A percentile compares a stretch with the other conserved stretches of the same genome.
Conservation (phyloP, 306 rosid species). For the Vigna radiata region DNA sequence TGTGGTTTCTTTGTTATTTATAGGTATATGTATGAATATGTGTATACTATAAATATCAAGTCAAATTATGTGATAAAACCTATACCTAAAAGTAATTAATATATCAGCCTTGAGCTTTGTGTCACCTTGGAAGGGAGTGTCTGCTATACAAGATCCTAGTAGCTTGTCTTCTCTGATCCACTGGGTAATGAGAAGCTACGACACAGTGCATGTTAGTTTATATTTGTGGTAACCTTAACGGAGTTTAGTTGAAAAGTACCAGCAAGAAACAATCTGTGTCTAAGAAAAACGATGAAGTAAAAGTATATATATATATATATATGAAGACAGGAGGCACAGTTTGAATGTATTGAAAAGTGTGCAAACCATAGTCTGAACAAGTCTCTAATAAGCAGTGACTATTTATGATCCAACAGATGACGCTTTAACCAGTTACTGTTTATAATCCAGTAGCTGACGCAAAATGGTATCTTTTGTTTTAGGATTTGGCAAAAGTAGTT, state of each 20-base stretch:
- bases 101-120: conserved; percentile 14
- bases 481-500: conserved; percentile 17
- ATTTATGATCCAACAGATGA: neutral
- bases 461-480: conserved; percentile 7
- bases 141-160: neutral
- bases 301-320: neutral
- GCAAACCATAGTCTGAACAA: neutral
- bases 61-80: neutral
- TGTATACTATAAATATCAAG: conserved; percentile 6
- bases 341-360: conserved; percentile 1
- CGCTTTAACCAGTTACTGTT: neutral
- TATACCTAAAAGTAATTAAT: neutral
- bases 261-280: neutral
- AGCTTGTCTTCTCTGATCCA: neutral
- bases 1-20: neutral
- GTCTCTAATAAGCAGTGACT: neutral
- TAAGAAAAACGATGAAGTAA: neutral
- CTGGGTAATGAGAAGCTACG: neutral
- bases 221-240: neutral
- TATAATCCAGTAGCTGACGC: neutral
- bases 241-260: neutral
- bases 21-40: neutral
- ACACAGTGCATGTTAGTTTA: neutral
- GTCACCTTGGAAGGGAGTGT: neutral
- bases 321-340: too few species aligned